Base-by-base conservation (phyloP, 2,329 filamentous ascomycete species). In the Hypocrella siamensis region DNA sequence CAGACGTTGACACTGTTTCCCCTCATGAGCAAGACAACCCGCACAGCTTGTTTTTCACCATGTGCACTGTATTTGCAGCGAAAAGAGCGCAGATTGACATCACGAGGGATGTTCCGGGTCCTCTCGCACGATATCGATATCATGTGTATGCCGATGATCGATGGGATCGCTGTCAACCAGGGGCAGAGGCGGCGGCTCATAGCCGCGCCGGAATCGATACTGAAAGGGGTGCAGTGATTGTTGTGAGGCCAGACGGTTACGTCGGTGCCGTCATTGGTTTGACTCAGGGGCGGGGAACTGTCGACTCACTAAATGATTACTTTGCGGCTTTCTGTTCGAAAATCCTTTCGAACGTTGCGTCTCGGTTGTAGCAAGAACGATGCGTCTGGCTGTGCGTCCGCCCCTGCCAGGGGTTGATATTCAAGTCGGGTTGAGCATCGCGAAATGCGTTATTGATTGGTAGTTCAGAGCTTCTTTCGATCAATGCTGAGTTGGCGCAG, bases 71-170 rank as follows among this genome's bases (percentile, higher is more conserved):
- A 39, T 79, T 92, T 48, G 75, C 80, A 10, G 63, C 70, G 1
- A 65, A 65, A 32, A 69, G 83, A 38, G 61, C 68, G 25, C 57
- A 69, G n/a, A 69, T 93, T 35, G 79, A 88, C 47, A 79, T 93
- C 37, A 58, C 65, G 3, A 65, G 70, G 22, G 68, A 83, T 41
- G 65, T 88, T 2, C 86, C 86, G 0, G 61, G 64, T 15, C 46
- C 80, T 3, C 63, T 94, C 35, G 73, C 70, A 5, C 67, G 81
- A 33, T 93, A 93, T 53, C 65, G 75, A 30, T 77, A 85, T 44
- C 79, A 90, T 45, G 64, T 93, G 22, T 93, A 93, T 46, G 80
- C 84, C 1, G 86, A 93, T 45, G 84, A 93, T 52, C 65, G 79
- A 30, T 76, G 71, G 60, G 81, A 90, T 48, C 61, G 67, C 27